Conservation (phyloP, 768 basidiomycete genomes). For the Panaeolus papilionaceus region DNA sequence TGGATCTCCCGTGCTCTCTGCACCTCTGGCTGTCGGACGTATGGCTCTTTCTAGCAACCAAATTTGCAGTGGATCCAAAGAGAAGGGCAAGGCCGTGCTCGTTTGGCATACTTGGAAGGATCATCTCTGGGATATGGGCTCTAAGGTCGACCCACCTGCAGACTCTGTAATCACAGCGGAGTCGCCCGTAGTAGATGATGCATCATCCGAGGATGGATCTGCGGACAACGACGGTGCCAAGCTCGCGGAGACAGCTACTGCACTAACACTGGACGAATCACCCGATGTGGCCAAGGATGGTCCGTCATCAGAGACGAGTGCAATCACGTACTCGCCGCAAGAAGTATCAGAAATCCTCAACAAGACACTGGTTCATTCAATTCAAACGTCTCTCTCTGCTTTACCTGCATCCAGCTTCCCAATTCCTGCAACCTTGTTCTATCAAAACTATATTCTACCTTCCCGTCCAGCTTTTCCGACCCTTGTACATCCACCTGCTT, state of each 20-base stretch:
- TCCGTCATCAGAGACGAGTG: conserved; percentile 9
- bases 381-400: conserved; percentile 53
- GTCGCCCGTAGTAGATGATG: conserved; percentile 26
- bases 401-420: conserved; percentile 68
- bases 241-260: conserved; percentile 17
- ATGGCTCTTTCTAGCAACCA: conserved; percentile 64
- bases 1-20: conserved; percentile 43
- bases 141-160: conserved; percentile 63
- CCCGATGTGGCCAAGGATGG: conserved; percentile 18
- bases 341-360: conserved; percentile 68
- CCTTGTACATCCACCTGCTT: conserved; percentile 38
- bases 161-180: conserved; percentile 31
- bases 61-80: conserved; percentile 45
- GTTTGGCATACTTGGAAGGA: conserved; percentile 83
- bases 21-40: conserved; percentile 78
- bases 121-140: conserved; percentile 73
- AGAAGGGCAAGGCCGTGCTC: conserved; percentile 81
- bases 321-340: conserved; percentile 37
- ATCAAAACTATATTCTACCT: conserved; percentile 79
- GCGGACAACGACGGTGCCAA: conserved; percentile 19
- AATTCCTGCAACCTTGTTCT: conserved; percentile 76
- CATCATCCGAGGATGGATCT: conserved; percentile 23
- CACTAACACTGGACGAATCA: conserved; percentile 17
- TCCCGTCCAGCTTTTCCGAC: conserved; percentile 75
- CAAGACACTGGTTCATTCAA: conserved; percentile 68